Conservation (phyloP, 345 rosid species). For the Eutrema yunnanense region DNA sequence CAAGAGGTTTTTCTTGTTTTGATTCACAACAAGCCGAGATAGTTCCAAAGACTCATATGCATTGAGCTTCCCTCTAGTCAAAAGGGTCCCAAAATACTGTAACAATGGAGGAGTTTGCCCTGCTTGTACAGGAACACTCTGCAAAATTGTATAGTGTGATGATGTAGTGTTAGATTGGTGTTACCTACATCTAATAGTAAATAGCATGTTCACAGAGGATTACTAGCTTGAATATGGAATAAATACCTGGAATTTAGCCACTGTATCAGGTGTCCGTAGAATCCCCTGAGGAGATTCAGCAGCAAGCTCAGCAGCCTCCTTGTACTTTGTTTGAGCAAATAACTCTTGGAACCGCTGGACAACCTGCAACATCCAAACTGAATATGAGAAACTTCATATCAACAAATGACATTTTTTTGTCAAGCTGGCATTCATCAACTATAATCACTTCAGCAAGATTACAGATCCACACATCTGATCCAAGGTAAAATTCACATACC, state of each 20-base stretch:
- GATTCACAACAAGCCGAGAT: constrained; percentile 98
- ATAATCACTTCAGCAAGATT: constrained; percentile 1
- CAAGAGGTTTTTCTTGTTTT: constrained; percentile 96
- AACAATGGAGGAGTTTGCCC: constrained; percentile 98
- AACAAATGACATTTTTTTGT: neutral
- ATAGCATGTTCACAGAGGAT: neutral
- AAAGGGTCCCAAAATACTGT: constrained; percentile 98
- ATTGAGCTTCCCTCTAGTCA: constrained; percentile 96
- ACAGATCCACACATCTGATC: constrained; percentile 10
- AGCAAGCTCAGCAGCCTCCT: constrained; percentile 99
- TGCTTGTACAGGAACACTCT: constrained; percentile 99
- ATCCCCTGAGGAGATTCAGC: constrained; percentile 99
- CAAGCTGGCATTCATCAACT: neutral
- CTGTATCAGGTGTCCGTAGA: constrained; percentile 96
- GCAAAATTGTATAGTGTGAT: constrained; percentile 21
- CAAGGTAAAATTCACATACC: constrained; percentile 42
- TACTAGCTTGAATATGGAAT: constrained; percentile 6
- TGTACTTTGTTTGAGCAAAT: constrained; percentile 97
- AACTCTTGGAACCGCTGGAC: constrained; percentile 98
- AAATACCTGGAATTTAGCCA: constrained; percentile 94
- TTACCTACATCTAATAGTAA: neutral
- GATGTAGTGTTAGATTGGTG: constrained; percentile 9
- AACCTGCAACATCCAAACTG: constrained; percentile 52
- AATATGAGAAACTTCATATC: constrained; percentile 3
- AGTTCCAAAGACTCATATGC: constrained; percentile 95